Evolutionary conservation across 768 basidiomycete species (phyloP), one percentile per base, ranked within the genome.

Genomic region (Lentinula detonsa): DNA sequence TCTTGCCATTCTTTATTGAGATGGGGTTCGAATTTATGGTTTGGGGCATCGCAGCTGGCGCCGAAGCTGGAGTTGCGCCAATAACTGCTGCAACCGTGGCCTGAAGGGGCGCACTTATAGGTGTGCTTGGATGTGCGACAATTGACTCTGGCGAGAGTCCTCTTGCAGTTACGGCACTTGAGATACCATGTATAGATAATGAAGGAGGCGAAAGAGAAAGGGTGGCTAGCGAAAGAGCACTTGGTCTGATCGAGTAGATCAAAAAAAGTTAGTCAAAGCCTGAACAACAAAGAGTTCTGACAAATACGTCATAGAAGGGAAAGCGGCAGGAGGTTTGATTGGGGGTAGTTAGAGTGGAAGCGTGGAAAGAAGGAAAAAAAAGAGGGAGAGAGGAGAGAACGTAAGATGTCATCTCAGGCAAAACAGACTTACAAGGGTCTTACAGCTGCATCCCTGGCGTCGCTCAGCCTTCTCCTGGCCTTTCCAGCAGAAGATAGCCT

Each of bases 361-460:
- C 63, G 64, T 63, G 57, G 65, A 42, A 46, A 46, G 59, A 57
- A 54, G 49, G 49, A 42, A 57, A 46, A 61, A 39, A 37, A 54
- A 51, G 40, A 33, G 48, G 57, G 62, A 59, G 61, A 33, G 55
- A 61, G 46, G 55, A 61, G 46, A 43, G 59, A 42, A n/a, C 57
- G 63, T 66, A 60, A 62, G 63, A 46, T 10, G 46, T 21, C 9
- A 48, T 48, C 9, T 33, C 33, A 18, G 23, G 18, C 31, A 57
- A 59, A 57, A 57, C 56, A 42, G 59, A 87, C 87, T 78, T 73
- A 92, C 89, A 83, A 83, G 57, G 88, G 88, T 55, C 91, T 79
- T 60, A 77, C 78, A 55, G 87, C 87, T 48, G 91, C 91, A 71
- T 91, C 90, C 53, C 87, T 78, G 28, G 90, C 90, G 71, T 92